phyloP scores from a whole-genome alignment of 148 eudicot genomes.

The Rhododendron ferrugineum region DNA sequence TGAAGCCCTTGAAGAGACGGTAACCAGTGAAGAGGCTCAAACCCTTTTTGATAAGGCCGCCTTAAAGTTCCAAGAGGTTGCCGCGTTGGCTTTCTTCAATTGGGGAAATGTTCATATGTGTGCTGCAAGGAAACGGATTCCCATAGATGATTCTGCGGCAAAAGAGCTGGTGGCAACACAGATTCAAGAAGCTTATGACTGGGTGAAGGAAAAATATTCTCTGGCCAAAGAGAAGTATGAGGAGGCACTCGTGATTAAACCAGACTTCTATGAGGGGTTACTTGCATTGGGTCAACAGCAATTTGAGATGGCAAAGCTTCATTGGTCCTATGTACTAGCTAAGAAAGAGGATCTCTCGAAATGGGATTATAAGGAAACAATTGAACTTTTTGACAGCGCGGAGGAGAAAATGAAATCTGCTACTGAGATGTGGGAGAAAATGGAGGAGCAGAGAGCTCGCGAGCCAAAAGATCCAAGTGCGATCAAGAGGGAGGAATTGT shows the following conservation, averaged over 20 bases:
- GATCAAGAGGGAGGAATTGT: slow-evolving; percentile 54
- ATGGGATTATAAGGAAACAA: slow-evolving; percentile 69
- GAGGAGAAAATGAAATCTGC: slow-evolving; percentile 90
- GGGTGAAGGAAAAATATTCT: slow-evolving; percentile 82
- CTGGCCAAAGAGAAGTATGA: slow-evolving; percentile 79
- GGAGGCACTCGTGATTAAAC: slow-evolving; percentile 74
- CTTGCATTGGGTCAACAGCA: slow-evolving; percentile 94
- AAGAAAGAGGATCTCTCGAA: slow-evolving; percentile 70
- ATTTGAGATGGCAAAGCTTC: slow-evolving; percentile 95
- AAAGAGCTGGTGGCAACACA: slow-evolving; percentile 55
- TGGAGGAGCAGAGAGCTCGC: slow-evolving; percentile 77
- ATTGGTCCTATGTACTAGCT: slow-evolving; percentile 81
- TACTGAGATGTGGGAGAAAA: slow-evolving; percentile 88
- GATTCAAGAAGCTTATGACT: slow-evolving; percentile 75
- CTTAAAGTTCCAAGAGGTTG: slow-evolving; percentile 88
- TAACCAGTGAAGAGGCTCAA: slow-evolving; percentile 91
- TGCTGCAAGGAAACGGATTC: slow-evolving; percentile 80
- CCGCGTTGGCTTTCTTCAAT: slow-evolving; percentile 90
- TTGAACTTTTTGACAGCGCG: slow-evolving; percentile 69
- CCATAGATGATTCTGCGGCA: slow-evolving; percentile 64
- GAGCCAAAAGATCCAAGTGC: slow-evolving; percentile 66
- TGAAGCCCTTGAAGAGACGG: slow-evolving; percentile 92
- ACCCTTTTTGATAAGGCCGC: slow-evolving; percentile 85
- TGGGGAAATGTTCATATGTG: slow-evolving; percentile 99
- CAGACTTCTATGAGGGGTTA: slow-evolving; percentile 89